Evolutionary conservation across 2,329 filamentous ascomycete genomes (phyloP), one percentile per base, ranked within the genome.

Genomic region (Stemphylium beticola): DNA sequence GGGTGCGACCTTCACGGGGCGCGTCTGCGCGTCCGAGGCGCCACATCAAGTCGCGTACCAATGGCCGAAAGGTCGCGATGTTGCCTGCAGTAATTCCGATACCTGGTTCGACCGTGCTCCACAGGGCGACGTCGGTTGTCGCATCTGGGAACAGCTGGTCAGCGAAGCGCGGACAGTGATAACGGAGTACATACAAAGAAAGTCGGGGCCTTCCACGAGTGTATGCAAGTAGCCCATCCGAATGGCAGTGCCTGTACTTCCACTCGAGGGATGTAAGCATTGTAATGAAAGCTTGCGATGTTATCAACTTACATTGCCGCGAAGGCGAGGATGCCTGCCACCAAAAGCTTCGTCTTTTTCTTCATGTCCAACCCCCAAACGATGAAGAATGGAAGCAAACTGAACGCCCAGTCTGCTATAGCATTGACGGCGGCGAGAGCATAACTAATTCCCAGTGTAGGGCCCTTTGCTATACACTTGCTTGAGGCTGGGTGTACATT

Each of bases 341-440:
- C 73, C 2, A 83, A 78, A 6, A 79, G 29, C 64, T 86, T 87
- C 2, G 79, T 81, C 50, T 75, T 77, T 7, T 58, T 62, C 40
- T 79, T 79, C 79, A 87, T 85, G 50, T 85, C 79, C 24, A 87
- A 67, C 22, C 79, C 77, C 74, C 78, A 82, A 1, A 87, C 77
- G 3, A 88, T 74, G 55, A 82, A 81, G 8, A 82, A 77, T 2
- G 73, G 72, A 2, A 75, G 62, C 4, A 62, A 65, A 0, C 69
- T 70, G n/a, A 74, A 66, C 1, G 60, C 54, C 72, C 72, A 75
- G 44, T 75, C 73, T 1, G 71, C 67, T 4, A 62, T 47, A 9
- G 72, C 68, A 14, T 72, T 74, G 8, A 71, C 49, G 7, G 65
- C 63, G 11, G 61, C 60, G 9, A 74, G 61, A 1, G 66, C 57